Conservation (phyloP, 345 rosid genomes). For the Eucalyptus erythrocorys region DNA sequence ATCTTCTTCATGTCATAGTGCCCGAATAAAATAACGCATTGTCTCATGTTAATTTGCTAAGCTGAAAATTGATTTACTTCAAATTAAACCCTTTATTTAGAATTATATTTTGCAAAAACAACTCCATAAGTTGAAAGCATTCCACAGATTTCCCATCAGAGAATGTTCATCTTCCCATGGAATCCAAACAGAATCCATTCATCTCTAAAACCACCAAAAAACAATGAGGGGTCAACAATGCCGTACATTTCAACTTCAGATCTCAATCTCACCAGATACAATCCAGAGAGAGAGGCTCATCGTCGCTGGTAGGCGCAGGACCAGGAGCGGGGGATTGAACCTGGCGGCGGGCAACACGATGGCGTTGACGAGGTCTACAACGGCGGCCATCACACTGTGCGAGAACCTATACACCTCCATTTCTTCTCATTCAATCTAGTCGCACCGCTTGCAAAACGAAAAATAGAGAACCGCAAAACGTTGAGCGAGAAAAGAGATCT, state of each 20-base stretch:
- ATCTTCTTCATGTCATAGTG: too few relatives aligned
- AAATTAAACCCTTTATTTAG: background rate
- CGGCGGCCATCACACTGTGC: slow-evolving; percentile 8
- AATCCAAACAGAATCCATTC: background rate
- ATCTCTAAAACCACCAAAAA: background rate
- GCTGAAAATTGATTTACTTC: background rate
- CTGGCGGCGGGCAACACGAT: slow-evolving; percentile 32
- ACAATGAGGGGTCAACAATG: background rate
- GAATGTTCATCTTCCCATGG: background rate
- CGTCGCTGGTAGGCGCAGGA: slow-evolving; percentile 78
- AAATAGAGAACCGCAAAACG: background rate
- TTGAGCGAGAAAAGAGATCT: background rate
- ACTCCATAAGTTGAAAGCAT: background rate
- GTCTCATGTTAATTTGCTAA: too few relatives aligned
- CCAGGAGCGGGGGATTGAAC: slow-evolving; percentile 61
- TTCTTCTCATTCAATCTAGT: too few relatives aligned
- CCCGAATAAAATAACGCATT: background rate
- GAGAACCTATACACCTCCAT: slow-evolving; percentile 48
- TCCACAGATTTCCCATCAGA: background rate
- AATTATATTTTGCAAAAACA: background rate
- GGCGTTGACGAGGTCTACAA: slow-evolving; percentile 21
- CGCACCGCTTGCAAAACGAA: background rate
- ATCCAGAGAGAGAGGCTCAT: slow-evolving; percentile 8
- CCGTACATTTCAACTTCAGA: background rate
- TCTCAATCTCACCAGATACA: background rate